These are phyloP conservation scores for Tuber umbilicatum DNA, from an alignment of 495 filamentous ascomycete species.

Conservation along the genomic window DNA sequence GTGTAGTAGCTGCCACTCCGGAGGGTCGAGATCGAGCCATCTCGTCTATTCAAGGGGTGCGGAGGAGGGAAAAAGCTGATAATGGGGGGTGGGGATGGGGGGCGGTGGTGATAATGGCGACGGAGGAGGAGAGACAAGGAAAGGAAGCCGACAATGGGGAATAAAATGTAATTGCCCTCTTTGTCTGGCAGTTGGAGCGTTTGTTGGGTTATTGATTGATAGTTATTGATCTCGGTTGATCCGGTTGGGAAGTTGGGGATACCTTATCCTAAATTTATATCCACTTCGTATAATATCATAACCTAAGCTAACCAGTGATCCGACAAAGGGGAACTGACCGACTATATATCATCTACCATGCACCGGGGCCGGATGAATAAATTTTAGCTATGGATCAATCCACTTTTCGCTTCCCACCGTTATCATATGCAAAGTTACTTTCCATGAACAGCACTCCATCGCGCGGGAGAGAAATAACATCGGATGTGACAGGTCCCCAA, in stretches of 20 bases:
- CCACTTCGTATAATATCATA: neutral
- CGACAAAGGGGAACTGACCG: neutral
- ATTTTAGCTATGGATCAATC: neutral
- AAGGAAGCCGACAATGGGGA: neutral
- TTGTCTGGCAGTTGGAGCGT: neutral
- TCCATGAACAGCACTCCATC: neutral
- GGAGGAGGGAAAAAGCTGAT: neutral
- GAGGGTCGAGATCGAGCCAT: too few relatives aligned
- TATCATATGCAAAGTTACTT: neutral
- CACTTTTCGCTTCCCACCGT: neutral
- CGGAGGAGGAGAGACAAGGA: neutral
- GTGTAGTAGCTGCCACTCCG: too few relatives aligned
- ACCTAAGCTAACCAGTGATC: neutral
- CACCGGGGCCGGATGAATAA: neutral
- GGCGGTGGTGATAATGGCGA: neutral
- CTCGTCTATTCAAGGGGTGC: neutral
- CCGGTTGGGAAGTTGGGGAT: neutral
- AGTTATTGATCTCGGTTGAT: neutral
- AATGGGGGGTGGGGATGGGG: neutral
- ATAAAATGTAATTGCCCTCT: neutral
- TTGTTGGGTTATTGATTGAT: neutral
- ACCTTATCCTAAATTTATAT: neutral
- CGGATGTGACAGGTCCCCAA: neutral
- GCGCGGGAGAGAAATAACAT: neutral
- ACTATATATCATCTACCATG: neutral